Conservation (phyloP, 768 basidiomycete species). For the Suillus discolor region DNA sequence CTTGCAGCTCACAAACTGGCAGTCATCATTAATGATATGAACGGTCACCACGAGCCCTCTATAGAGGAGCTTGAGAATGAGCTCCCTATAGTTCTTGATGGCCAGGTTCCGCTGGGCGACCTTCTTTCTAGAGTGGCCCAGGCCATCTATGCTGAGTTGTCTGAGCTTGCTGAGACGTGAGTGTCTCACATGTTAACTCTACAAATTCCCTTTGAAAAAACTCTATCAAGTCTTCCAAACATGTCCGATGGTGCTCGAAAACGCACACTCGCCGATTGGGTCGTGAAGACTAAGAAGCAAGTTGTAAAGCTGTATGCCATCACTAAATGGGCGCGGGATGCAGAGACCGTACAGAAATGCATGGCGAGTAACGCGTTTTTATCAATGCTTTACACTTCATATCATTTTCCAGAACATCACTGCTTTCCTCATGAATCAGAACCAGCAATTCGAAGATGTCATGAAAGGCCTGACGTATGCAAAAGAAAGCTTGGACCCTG, state of each 20-base stretch:
- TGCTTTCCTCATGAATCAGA: constrained; percentile 84
- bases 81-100: constrained; percentile 72
- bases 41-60: constrained; percentile 40
- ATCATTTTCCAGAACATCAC: constrained; percentile 68
- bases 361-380: constrained; percentile 52
- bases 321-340: constrained; percentile 85
- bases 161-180: constrained; percentile 86
- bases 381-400: constrained; percentile 5
- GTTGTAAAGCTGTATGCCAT: constrained; percentile 88
- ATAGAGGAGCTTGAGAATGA: constrained; percentile 70
- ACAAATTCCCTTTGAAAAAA: constrained; percentile 14
- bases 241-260: constrained; percentile 84
- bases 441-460: constrained; percentile 77
- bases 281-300: constrained; percentile 88
- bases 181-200: constrained; percentile 24
- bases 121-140: constrained; percentile 77
- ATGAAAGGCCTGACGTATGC: constrained; percentile 64
- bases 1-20: constrained; percentile 12
- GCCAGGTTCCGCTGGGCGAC: constrained; percentile 73
- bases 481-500: constrained; percentile 71
- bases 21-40: constrained; percentile 15
- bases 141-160: constrained; percentile 80
- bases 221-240: constrained; percentile 60
- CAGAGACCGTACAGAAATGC: constrained; percentile 81
- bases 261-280: constrained; percentile 83